Conservation (phyloP, 2,329 filamentous ascomycete genomes). For the Paecilomyces niveus region DNA sequence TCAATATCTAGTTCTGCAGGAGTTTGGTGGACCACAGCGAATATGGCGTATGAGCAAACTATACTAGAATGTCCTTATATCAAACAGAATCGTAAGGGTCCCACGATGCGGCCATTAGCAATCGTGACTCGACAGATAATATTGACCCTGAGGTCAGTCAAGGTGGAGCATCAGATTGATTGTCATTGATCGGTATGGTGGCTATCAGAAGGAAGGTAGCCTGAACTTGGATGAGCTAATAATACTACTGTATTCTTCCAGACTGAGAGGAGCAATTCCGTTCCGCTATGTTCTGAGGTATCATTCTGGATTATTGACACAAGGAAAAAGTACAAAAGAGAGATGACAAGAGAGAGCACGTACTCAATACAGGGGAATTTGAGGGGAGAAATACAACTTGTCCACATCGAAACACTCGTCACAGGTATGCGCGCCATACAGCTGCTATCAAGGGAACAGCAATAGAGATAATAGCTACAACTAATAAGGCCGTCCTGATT, state of each 20-base stretch:
- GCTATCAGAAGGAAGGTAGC: background rate
- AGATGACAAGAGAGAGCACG: slow-evolving; percentile 9
- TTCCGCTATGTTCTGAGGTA: slow-evolving; percentile 1
- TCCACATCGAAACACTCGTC: slow-evolving; percentile 11
- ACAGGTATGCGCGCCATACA: slow-evolving; percentile 21
- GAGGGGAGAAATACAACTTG: slow-evolving; percentile 6
- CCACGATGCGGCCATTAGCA: background rate
- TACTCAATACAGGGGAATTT: slow-evolving; percentile 32
- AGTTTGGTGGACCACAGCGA: background rate
- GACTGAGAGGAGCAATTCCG: background rate
- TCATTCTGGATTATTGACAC: slow-evolving; percentile 5
- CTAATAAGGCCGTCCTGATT: slow-evolving; percentile 23
- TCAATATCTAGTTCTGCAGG: background rate
- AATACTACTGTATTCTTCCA: slow-evolving; percentile 1
- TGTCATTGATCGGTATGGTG: background rate
- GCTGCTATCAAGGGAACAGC: slow-evolving; percentile 22
- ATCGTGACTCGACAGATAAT: background rate
- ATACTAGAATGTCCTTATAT: background rate
- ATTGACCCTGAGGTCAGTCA: background rate
- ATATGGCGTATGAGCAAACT: background rate
- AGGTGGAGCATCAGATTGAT: background rate
- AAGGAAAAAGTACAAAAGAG: slow-evolving; percentile 10
- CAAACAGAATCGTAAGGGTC: background rate
- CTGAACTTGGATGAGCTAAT: background rate
- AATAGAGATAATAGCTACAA: slow-evolving; percentile 13